phyloP scores from a whole-genome alignment of 2,329 filamentous ascomycete species.

The Fusarium sp. region DNA sequence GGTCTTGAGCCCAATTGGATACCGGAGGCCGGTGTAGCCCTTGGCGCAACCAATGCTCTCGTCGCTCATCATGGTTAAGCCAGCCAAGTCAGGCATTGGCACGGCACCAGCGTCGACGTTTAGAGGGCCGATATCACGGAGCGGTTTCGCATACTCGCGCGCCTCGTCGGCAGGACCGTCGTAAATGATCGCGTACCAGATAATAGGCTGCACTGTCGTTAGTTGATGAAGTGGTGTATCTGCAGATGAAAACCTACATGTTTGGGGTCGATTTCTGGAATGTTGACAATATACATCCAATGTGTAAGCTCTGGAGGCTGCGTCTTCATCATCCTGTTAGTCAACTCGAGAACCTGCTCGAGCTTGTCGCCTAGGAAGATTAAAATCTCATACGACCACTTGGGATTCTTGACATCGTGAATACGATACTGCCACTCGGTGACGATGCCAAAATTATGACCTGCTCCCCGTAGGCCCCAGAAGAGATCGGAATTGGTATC shows the following conservation, averaged over 20 bases:
- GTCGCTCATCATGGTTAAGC: conserved; percentile 57
- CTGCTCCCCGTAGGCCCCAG: conserved; percentile 55
- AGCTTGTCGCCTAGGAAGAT: conserved; percentile 51
- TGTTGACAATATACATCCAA: conserved; percentile 40
- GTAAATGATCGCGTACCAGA: conserved; percentile 59
- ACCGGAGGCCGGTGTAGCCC: conserved; percentile 57
- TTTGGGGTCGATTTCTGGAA: conserved; percentile 30
- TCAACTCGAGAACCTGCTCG: conserved; percentile 32
- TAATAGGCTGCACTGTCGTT: conserved; percentile 51
- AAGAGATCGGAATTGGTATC: conserved; percentile 51
- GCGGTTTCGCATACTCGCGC: conserved; percentile 57
- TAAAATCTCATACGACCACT: conserved; percentile 59
- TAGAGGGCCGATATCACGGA: conserved; percentile 58
- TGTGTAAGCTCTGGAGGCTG: conserved; percentile 31
- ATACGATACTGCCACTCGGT: conserved; percentile 61
- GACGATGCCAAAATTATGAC: conserved; percentile 55
- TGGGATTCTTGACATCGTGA: conserved; percentile 56
- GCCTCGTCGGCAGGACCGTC: conserved; percentile 57
- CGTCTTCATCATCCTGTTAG: conserved; percentile 33
- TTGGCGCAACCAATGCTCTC: conserved; percentile 59
- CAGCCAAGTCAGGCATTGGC: conserved; percentile 60
- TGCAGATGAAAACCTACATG: neutral
- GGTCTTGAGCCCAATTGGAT: conserved; percentile 59
- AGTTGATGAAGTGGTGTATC: neutral
- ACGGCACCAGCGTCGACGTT: conserved; percentile 49